Evolutionary conservation across 805 yeast species (phyloP), one percentile per base, ranked within the genome.

Genomic region (Naumovozyma baii): DNA sequence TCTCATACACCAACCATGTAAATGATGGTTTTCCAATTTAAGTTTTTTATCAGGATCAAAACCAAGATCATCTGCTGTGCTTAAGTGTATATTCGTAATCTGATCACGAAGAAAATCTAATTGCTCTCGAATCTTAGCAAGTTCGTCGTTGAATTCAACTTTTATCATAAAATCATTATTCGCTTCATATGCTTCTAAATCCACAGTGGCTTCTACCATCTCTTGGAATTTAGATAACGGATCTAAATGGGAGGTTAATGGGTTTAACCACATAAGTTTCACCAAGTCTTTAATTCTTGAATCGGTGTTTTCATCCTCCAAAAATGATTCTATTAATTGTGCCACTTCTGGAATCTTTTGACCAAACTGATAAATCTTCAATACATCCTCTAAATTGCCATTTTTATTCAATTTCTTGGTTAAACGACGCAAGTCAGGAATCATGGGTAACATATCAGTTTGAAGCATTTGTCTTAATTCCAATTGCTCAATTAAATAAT

Each of bases 1-100:
- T 50, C 97, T 71, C 71, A 90, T 76, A 59, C 96, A 86, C 94
- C 95, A 88, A 16, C 96, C 96, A 59, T 85, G 94, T 19, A 73
- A 76, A 45, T 74, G 83, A 55, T 90, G 95, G 40, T 82, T 76
- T 57, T 92, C 98, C 36, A 92, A 64, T 59, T 92, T 92, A 47
- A 92, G 70, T 59, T 87, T 87, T 64, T 87, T 86, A 42, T 85
- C 95, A 3, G 81, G 69, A 43, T 88, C 97, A 61, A 87, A 76
- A 12, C 74, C 73, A 29, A 92, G 70, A 48, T 82, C 92, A 26
- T 80, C 83, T 2, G 82, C 85, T 3, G 78, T 78, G 4, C 71
- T 70, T 32, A 65, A 57, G 57, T 87, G 95, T 34, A 78, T 71
- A 2, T 65, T 58, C 40, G 71, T 67, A 45, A 90, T 83, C 41